A percentile compares a stretch with the other conserved stretches of the same genome.
phyloP scores from a whole-genome alignment of 306 rosid species.

The Datisca glomerata region DNA sequence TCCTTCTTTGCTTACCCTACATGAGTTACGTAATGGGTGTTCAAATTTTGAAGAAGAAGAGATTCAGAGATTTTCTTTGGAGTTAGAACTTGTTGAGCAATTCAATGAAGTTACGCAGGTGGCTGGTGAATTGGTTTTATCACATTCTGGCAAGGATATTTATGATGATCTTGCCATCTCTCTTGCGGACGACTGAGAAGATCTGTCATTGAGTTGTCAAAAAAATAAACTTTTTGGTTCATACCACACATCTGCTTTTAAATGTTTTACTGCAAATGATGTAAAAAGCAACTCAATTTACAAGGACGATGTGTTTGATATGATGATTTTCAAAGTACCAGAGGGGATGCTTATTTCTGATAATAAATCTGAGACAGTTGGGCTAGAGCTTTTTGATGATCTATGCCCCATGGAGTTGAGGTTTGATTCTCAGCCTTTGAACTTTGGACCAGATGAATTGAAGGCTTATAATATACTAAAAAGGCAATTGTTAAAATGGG shows the following conservation, averaged over 20 bases:
- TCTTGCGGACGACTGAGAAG: slow-evolving; percentile 42
- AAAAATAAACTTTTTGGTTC: slow-evolving; percentile 23
- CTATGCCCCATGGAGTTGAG: slow-evolving; percentile 43
- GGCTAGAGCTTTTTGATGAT: slow-evolving; percentile 37
- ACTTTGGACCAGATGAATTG: slow-evolving; percentile 24
- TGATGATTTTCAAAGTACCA: slow-evolving; percentile 27
- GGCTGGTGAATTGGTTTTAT: slow-evolving; percentile 23
- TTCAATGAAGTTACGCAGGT: slow-evolving; percentile 34
- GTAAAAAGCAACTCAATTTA: slow-evolving; percentile 16
- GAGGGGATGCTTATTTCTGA: slow-evolving; percentile 16
- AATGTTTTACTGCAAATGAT: slow-evolving; percentile 7
- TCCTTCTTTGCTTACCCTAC: slow-evolving; percentile 37
- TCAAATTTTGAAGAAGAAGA: slow-evolving; percentile 18
- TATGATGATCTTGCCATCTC: slow-evolving; percentile 24
- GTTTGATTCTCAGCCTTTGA: slow-evolving; percentile 25
- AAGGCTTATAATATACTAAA: slow-evolving; percentile 35
- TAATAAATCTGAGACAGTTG: slow-evolving; percentile 21
- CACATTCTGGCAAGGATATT: slow-evolving; percentile 14
- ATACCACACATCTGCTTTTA: slow-evolving; percentile 23
- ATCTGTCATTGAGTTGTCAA: slow-evolving; percentile 20
- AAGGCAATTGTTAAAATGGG: slow-evolving; percentile 50
- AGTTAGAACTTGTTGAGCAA: slow-evolving; percentile 14
- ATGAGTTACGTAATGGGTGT: slow-evolving; percentile 33
- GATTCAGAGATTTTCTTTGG: slow-evolving; percentile 20
- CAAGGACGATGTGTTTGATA: slow-evolving; percentile 19